Conservation (phyloP, 805 yeast genomes). For the Brettanomyces bruxellensis region DNA sequence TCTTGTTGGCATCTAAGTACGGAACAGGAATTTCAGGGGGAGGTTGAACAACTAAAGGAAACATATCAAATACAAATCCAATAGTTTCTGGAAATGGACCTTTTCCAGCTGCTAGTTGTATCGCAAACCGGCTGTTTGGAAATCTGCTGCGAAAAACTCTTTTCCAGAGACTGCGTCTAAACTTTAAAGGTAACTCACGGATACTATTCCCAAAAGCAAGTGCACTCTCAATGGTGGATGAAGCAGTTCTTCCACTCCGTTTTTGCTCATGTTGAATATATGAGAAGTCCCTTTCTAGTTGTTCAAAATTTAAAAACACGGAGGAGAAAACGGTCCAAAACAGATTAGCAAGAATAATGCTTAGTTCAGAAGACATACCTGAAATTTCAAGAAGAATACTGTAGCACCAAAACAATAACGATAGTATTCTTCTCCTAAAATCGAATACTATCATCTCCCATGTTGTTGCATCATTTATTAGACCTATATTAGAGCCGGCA, state of each 20-base stretch:
- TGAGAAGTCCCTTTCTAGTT: not conserved
- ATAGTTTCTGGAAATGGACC: conserved; percentile 24
- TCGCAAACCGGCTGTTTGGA: conserved; percentile 13
- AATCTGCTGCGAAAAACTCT: conserved; percentile 13
- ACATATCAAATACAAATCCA: conserved; percentile 25
- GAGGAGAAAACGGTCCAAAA: conserved; percentile 14
- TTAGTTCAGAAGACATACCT: not conserved
- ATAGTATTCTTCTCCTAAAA: conserved; percentile 9
- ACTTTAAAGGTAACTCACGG: conserved; percentile 8
- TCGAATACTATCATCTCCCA: conserved; percentile 9
- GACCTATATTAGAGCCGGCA: conserved; percentile 15
- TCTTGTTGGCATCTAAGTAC: conserved; percentile 31
- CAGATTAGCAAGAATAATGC: not conserved
- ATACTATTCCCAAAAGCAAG: not conserved
- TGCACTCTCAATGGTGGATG: not conserved
- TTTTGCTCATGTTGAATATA: no score
- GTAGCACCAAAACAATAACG: conserved; percentile 6
- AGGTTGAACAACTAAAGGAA: conserved; percentile 21
- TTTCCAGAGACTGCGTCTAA: conserved; percentile 8
- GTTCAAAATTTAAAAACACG: not conserved
- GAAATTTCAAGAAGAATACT: not conserved
- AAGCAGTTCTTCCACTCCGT: no score
- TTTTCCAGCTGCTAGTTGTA: conserved; percentile 8
- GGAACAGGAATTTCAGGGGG: conserved; percentile 39
- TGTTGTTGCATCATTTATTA: conserved; percentile 8